These are phyloP conservation scores for Phyllosticta citribraziliensis DNA, from an alignment of 2,329 filamentous ascomycete genomes.

Conservation along the genomic window DNA sequence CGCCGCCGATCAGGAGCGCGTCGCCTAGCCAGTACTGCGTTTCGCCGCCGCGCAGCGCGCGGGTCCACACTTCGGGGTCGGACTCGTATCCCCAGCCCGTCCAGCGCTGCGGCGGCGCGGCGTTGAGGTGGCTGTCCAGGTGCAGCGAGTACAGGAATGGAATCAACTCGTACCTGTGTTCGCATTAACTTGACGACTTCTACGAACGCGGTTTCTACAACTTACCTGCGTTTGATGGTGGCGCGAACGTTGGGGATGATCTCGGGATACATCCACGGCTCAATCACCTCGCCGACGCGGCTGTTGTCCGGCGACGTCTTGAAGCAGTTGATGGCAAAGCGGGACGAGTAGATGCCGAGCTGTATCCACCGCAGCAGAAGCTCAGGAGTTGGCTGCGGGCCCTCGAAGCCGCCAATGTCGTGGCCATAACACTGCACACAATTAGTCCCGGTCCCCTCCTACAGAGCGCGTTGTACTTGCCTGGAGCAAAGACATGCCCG, in stretches of 20 bases:
- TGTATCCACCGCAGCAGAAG: slow-evolving; percentile 65
- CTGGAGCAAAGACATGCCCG: slow-evolving; percentile 58
- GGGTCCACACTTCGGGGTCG: slow-evolving; percentile 57
- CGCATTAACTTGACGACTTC: not conserved
- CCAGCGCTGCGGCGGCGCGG: slow-evolving; percentile 59
- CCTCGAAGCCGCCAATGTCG: slow-evolving; percentile 68
- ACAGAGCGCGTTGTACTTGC: slow-evolving; percentile 20
- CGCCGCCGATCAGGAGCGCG: slow-evolving; percentile 49
- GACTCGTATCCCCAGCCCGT: slow-evolving; percentile 62
- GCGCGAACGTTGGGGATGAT: slow-evolving; percentile 53
- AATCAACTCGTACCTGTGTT: slow-evolving; percentile 54
- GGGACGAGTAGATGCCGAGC: slow-evolving; percentile 57
- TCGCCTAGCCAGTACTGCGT: slow-evolving; percentile 67
- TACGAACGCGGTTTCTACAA: not conserved
- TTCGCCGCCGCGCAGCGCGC: slow-evolving; percentile 51
- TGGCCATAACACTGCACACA: slow-evolving; percentile 50
- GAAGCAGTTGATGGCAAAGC: slow-evolving; percentile 71
- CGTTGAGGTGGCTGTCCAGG: slow-evolving; percentile 51
- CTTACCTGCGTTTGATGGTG: slow-evolving; percentile 48
- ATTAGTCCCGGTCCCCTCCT: not conserved
- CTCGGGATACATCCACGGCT: slow-evolving; percentile 68
- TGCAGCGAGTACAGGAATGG: slow-evolving; percentile 61
- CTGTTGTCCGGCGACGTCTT: slow-evolving; percentile 60
- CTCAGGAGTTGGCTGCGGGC: slow-evolving; percentile 60
- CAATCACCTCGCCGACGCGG: slow-evolving; percentile 60